These are phyloP conservation scores for Crataegus laevigata DNA, from an alignment of 306 rosid species.

Conservation along the genomic window DNA sequence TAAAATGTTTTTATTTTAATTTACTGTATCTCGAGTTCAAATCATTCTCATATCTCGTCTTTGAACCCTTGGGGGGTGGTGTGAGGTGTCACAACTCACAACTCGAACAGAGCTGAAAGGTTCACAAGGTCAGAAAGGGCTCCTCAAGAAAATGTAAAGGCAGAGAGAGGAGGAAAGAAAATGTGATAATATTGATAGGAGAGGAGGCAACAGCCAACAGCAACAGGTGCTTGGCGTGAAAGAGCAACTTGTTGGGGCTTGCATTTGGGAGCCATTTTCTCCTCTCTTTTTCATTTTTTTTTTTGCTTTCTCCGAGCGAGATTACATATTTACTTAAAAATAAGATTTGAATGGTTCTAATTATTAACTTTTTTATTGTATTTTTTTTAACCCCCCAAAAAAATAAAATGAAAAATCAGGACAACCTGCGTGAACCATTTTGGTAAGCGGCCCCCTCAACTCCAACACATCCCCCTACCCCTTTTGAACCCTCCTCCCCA, in stretches of 20 bases:
- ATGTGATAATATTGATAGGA: neutral
- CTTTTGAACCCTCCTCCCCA: neutral
- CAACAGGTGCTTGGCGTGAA: constrained; percentile 63
- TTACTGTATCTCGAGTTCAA: no score
- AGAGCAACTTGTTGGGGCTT: constrained; percentile 22
- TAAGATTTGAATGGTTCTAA: no score
- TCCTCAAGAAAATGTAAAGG: neutral
- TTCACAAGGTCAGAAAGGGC: constrained; percentile 14
- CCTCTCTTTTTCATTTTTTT: neutral
- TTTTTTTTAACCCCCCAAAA: neutral
- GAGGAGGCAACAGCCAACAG: constrained; percentile 14
- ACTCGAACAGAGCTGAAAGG: constrained; percentile 18
- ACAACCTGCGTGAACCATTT: constrained; percentile 15
- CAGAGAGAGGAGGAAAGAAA: neutral
- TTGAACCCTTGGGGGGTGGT: no score
- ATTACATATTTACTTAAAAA: no score
- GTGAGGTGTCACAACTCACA: constrained; percentile 7
- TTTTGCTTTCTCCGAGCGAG: neutral
- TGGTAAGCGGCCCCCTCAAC: constrained; percentile 29
- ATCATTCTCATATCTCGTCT: no score
- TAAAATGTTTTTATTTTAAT: neutral
- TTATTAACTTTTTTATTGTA: neutral
- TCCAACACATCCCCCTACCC: neutral
- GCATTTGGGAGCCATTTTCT: constrained; percentile 16
- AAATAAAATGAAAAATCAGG: neutral